phyloP scores from a whole-genome alignment of 805 yeast genomes.

The Teunomyces aglyptinius region DNA sequence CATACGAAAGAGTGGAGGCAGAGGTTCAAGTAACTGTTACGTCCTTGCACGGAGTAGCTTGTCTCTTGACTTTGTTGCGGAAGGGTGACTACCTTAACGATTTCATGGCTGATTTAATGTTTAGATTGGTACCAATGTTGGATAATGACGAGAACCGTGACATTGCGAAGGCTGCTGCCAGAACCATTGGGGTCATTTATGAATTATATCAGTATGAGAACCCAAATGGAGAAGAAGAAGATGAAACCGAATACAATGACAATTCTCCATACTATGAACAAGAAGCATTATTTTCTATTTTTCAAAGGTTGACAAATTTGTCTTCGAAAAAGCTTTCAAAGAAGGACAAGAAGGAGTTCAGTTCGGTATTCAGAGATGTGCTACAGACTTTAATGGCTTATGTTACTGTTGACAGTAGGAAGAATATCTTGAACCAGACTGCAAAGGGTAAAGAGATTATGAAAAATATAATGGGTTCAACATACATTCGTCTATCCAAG shows the following conservation, averaged over 20 bases:
- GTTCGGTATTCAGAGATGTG: slow-evolving; percentile 61
- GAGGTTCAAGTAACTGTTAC: slow-evolving; percentile 41
- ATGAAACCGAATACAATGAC: slow-evolving; percentile 42
- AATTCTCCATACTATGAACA: slow-evolving; percentile 54
- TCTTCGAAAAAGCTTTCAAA: slow-evolving; percentile 59
- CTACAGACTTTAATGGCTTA: slow-evolving; percentile 45
- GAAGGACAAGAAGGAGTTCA: slow-evolving; percentile 58
- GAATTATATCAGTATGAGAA: slow-evolving; percentile 51
- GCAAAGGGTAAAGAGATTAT: slow-evolving; percentile 35
- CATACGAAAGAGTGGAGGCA: slow-evolving; percentile 24
- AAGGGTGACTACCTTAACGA: slow-evolving; percentile 45
- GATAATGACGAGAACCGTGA: slow-evolving; percentile 42
- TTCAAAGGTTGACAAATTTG: slow-evolving; percentile 45
- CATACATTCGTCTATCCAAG: slow-evolving; percentile 44
- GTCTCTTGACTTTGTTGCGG: slow-evolving; percentile 43
- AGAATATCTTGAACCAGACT: slow-evolving; percentile 34
- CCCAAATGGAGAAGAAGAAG: slow-evolving; percentile 34
- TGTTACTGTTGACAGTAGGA: slow-evolving; percentile 32
- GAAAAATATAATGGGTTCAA: slow-evolving; percentile 28
- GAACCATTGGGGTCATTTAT: slow-evolving; percentile 54
- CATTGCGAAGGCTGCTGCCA: slow-evolving; percentile 54
- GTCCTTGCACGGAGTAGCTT: slow-evolving; percentile 48
- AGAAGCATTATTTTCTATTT: slow-evolving; percentile 41
- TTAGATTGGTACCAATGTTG: slow-evolving; percentile 41
- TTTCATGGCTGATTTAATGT: slow-evolving; percentile 37